Percentiles rank a stretch among this genome's conserved stretches.
Evolutionary conservation across 2,329 filamentous ascomycete genomes (phyloP).

Genomic region (Fonsecaea erecta): DNA sequence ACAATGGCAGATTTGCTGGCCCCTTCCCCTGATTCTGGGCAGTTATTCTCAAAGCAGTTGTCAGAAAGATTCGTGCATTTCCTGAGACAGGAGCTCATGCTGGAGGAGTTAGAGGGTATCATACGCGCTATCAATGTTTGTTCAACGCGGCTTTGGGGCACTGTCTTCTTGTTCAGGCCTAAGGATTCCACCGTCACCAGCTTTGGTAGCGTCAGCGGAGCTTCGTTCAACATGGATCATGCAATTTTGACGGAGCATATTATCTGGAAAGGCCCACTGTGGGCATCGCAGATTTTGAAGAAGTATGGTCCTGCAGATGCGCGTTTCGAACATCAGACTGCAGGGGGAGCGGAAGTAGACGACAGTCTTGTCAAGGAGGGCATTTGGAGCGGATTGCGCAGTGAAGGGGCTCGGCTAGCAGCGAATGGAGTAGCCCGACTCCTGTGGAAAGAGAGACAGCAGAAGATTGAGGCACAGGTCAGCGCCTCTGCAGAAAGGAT

Average conservation of each 20-base stretch:
- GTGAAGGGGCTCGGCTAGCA: conserved; percentile 24
- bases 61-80: conserved; percentile 17
- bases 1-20: conserved; percentile 10
- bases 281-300: conserved; percentile 18
- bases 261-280: conserved; percentile 27
- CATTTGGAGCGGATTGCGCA: conserved; percentile 20
- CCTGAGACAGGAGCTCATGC: conserved; percentile 13
- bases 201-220: conserved; percentile 22
- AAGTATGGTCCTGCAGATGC: conserved; percentile 1
- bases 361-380: conserved; percentile 16
- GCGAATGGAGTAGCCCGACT: conserved; percentile 27
- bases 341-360: not conserved
- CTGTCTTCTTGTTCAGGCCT: conserved; percentile 24
- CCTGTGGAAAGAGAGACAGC: conserved; percentile 25
- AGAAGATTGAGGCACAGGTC: conserved; percentile 16
- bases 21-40: conserved; percentile 7
- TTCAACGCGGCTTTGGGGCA: conserved; percentile 21
- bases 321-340: not conserved
- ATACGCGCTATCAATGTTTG: conserved; percentile 24
- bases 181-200: conserved; percentile 21
- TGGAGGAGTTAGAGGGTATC: conserved; percentile 23
- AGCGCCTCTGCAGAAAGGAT: conserved; percentile 6
- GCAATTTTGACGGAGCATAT: conserved; percentile 26
- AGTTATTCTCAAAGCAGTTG: conserved; percentile 9
- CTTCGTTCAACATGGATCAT: conserved; percentile 25